These are phyloP conservation scores for Hyaloscypha finlandica DNA, from an alignment of 495 filamentous ascomycete species.

Conservation along the genomic window DNA sequence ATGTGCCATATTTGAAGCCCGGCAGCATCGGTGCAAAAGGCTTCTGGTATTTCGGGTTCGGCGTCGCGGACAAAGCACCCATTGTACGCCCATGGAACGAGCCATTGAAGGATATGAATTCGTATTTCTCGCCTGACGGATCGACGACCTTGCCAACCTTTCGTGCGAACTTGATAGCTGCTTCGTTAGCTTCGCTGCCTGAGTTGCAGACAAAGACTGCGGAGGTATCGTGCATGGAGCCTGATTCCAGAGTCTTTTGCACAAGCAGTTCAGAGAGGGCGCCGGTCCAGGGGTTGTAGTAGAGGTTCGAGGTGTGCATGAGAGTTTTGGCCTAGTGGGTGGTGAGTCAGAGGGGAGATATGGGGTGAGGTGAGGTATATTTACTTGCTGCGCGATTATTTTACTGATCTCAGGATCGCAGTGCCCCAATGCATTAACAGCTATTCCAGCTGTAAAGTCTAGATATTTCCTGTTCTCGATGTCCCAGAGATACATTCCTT, in stretches of 20 bases:
- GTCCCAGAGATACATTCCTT: slow-evolving; percentile 88
- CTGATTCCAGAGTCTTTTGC: slow-evolving; percentile 68
- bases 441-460: slow-evolving; percentile 94
- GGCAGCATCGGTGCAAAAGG: slow-evolving; percentile 96
- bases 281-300: slow-evolving; percentile 93
- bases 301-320: slow-evolving; percentile 90
- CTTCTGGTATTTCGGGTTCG: slow-evolving; percentile 97
- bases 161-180: slow-evolving; percentile 93
- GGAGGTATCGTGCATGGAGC: slow-evolving; percentile 77
- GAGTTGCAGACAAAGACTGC: slow-evolving; percentile 94
- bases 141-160: slow-evolving; percentile 79
- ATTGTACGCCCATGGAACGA: slow-evolving; percentile 97
- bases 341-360: neutral
- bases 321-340: slow-evolving; percentile 65
- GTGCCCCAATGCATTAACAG: slow-evolving; percentile 91
- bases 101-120: slow-evolving; percentile 84
- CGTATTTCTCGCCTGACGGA: slow-evolving; percentile 71
- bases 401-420: slow-evolving; percentile 70
- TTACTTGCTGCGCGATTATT: slow-evolving; percentile 72
- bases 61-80: slow-evolving; percentile 88
- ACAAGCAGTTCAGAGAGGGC: slow-evolving; percentile 85
- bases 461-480: slow-evolving; percentile 85
- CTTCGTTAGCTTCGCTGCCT: slow-evolving; percentile 94
- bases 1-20: slow-evolving; percentile 83
- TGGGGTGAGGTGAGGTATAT: slow-evolving; percentile 12